Evolutionary conservation across 129 eudicot species (phyloP).

Genomic region (carrot (Daucus carota)): DNA sequence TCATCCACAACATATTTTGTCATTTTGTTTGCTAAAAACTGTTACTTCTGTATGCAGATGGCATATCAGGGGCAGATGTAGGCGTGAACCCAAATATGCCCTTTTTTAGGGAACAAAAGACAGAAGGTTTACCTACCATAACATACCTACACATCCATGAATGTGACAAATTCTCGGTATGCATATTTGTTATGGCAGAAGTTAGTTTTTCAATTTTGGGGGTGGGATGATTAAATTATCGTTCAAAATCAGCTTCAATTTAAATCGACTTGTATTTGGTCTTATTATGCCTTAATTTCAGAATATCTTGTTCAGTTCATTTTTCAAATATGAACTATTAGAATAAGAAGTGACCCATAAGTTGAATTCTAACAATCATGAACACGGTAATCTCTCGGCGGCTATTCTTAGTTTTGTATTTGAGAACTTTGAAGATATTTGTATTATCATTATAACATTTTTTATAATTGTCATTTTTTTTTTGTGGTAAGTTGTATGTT

Average conservation of each 20-base stretch:
- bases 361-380: background rate
- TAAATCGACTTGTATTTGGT: background rate
- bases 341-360: too few species aligned
- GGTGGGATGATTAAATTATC: background rate
- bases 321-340: background rate
- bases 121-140: slow-evolving; percentile 42
- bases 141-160: slow-evolving; percentile 73
- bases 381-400: background rate
- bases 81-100: slow-evolving; percentile 67
- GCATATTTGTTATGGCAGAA: background rate
- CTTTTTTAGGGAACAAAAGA: slow-evolving; percentile 35
- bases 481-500: background rate
- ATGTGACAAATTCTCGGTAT: slow-evolving; percentile 81
- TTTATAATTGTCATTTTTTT: background rate
- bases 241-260: too few species aligned
- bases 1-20: background rate
- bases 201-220: background rate
- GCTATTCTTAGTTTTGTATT: background rate
- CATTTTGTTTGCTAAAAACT: background rate
- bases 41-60: slow-evolving; percentile 31
- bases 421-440: background rate
- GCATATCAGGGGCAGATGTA: slow-evolving; percentile 55
- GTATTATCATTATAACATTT: background rate
- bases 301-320: background rate
- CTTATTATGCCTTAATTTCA: background rate